Conservation (phyloP, 1,284 basidiomycete species). For the Heterobasidion annosum region DNA sequence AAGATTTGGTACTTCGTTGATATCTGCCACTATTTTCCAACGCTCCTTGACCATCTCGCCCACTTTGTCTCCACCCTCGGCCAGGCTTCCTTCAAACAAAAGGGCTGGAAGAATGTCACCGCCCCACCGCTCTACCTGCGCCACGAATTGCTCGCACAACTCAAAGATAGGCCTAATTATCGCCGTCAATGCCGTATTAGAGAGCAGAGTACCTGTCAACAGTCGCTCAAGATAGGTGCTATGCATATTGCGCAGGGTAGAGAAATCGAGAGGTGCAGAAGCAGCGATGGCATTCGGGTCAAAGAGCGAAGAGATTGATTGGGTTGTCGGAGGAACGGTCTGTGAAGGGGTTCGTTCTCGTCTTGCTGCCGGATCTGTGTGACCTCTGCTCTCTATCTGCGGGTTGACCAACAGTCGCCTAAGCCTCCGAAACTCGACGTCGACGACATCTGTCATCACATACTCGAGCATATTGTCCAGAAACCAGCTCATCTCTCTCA, state of each 20-base stretch:
- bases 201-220: slow-evolving; percentile 71
- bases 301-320: neutral
- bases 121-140: slow-evolving; percentile 85
- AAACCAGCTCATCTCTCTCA: slow-evolving; percentile 87
- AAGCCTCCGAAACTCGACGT: slow-evolving; percentile 70
- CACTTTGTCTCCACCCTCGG: slow-evolving; percentile 43
- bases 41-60: slow-evolving; percentile 67
- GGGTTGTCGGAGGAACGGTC: neutral
- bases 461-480: slow-evolving; percentile 76
- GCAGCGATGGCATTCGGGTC: neutral
- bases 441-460: slow-evolving; percentile 85
- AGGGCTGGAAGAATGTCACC: slow-evolving; percentile 83
- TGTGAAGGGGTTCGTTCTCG: neutral
- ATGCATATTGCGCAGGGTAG: slow-evolving; percentile 75
- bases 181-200: slow-evolving; percentile 53
- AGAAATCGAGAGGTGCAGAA: slow-evolving; percentile 62
- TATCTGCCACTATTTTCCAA: slow-evolving; percentile 55
- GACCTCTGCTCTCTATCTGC: slow-evolving; percentile 6
- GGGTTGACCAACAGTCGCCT: slow-evolving; percentile 38
- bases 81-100: slow-evolving; percentile 68
- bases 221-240: slow-evolving; percentile 75
- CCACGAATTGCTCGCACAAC: slow-evolving; percentile 76
- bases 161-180: slow-evolving; percentile 70
- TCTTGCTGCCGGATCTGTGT: neutral
- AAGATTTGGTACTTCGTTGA: slow-evolving; percentile 54